Base-by-base conservation (phyloP, 768 basidiomycete species). In the Neoboletus magnificus region DNA sequence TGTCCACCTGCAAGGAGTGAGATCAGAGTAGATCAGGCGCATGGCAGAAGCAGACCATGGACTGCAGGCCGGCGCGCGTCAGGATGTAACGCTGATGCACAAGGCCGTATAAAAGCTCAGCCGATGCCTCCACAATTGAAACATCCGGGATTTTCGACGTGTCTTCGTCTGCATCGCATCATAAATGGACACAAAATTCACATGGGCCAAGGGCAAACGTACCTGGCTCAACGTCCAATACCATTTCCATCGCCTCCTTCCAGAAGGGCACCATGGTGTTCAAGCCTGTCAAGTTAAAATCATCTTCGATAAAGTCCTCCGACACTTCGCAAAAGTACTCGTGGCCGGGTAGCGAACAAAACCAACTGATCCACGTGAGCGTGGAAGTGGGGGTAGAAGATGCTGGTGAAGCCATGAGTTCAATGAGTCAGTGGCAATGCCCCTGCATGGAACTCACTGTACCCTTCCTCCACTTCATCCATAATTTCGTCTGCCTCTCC, bases 171-270 rank as follows among this genome's bases (percentile, higher is more conserved):
- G 54, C 30, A 56, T 56, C 20, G 42, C 43, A 56, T 57, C 48
- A 62, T 33, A 32, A 20, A 57, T 59, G 54, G 57, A 25, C 18
- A 20, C 25, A 47, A 57, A 48, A 51, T 55, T 55, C 47, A 52
- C 53, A 52, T 49, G 55, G 59, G 50, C 50, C 48, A 25, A 51
- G 57, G 60, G 58, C 33, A 25, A 29, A 71, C 86, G 71, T 70
- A 95, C 96, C 94, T 78, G 97, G 93, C 74, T 99, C 97, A 50
- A 98, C 96, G 75, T 99, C 97, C 62, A 99, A 74, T 16, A 99
- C 93, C 97, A 99, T 99, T 77, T 99, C 97, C 88, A 99, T 91
- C 43, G 97, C 97, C 72, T 99, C 97, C 72, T 98, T 98, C 93
- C 96, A 99, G 71, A 99, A 99, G 9, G 97, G 97, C 18, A 98